Conservation (phyloP, 176 grass and related monocot genomes). For the Metroxylon sagu region DNA sequence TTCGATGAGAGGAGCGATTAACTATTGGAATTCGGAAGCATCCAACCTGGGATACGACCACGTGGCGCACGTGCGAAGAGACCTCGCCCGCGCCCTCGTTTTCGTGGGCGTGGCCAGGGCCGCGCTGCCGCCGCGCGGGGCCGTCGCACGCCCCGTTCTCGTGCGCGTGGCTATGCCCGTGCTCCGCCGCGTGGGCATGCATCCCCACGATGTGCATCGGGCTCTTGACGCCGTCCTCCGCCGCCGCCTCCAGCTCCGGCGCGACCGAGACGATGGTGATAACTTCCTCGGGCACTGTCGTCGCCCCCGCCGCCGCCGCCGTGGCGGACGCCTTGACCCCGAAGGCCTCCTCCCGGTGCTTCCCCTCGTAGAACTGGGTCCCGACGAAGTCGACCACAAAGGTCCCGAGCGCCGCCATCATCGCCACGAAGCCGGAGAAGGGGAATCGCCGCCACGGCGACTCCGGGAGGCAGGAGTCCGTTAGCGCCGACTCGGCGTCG, state of each 20-base stretch:
- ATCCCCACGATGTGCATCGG: not conserved
- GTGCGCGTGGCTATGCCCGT: not conserved
- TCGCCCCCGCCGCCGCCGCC: not conserved
- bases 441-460: conserved; percentile 15
- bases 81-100: not conserved
- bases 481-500: conserved; percentile 15
- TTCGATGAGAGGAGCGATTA: too few relatives aligned
- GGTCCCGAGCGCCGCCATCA: conserved; percentile 9
- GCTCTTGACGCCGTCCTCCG: not conserved
- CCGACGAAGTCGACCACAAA: conserved; percentile 11
- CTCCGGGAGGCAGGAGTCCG: not conserved
- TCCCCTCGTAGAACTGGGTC: conserved; percentile 17
- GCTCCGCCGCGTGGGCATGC: not conserved
- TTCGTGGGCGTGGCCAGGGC: not conserved
- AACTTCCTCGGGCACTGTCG: not conserved
- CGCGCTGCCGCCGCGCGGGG: too few relatives aligned
- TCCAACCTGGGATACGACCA: conserved; percentile 5
- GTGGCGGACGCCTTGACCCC: not conserved
- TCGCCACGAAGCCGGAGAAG: conserved; percentile 13
- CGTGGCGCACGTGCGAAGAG: conserved; percentile 3
- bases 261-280: conserved; percentile 1
- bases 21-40: not conserved
- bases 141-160: too few relatives aligned
- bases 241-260: not conserved
- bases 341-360: conserved; percentile 1